A percentile compares a stretch with the other conserved stretches of the same genome.
These are phyloP conservation scores for Millerozyma miso DNA, from an alignment of 805 yeast species.

Conservation along the genomic window DNA sequence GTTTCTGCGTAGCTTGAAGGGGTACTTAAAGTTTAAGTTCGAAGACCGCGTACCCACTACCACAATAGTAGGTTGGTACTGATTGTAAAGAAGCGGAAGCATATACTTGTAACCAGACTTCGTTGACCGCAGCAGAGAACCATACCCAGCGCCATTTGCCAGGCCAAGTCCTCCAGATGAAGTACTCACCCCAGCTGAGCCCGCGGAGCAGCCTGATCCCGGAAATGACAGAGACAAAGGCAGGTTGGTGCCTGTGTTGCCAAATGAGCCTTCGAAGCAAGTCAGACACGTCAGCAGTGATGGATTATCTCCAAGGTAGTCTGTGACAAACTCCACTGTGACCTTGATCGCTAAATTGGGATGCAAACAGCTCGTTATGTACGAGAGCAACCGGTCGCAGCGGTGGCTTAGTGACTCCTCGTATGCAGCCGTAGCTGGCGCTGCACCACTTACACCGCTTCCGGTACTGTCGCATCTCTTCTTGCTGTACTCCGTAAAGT, in stretches of 20 bases:
- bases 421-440: not conserved
- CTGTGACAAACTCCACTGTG: conserved; percentile 36
- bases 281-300: not conserved
- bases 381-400: conserved; percentile 23
- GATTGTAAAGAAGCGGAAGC: conserved; percentile 33
- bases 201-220: not conserved
- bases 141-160: not conserved
- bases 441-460: not conserved
- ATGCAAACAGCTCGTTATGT: conserved; percentile 14
- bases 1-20: conserved; percentile 20
- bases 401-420: conserved; percentile 17
- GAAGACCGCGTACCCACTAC: conserved; percentile 36
- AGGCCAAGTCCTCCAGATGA: not conserved
- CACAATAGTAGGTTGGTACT: conserved; percentile 38
- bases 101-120: conserved; percentile 30
- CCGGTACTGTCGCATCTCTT: conserved; percentile 2
- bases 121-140: not conserved
- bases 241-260: not conserved
- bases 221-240: not conserved
- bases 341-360: conserved; percentile 26
- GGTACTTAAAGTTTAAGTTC: conserved; percentile 41
- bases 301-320: conserved; percentile 2
- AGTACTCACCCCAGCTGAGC: not conserved
- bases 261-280: conserved; percentile 5
- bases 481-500: conserved; percentile 8